Evolutionary conservation across 202 grass and related monocot genomes (phyloP), one percentile per base, ranked within the genome.

Genomic region (Digitaria exilis): DNA sequence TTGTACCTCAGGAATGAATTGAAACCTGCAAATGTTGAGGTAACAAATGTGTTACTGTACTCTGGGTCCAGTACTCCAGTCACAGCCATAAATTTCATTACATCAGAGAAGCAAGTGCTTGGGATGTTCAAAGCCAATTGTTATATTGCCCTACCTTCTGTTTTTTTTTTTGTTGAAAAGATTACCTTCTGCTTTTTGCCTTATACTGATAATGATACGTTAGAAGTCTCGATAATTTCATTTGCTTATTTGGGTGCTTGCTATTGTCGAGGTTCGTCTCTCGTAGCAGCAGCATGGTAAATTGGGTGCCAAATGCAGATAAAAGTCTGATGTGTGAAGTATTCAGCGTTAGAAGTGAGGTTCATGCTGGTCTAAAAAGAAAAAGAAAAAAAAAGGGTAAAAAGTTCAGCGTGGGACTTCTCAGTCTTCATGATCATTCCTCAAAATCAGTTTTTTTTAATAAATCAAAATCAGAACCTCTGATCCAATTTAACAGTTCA

Each of bases 1-100:
- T 76, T 69, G 85, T 54, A 29, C 19, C 2, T 24, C 77, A 52
- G 9, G 17, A 37, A 58, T 73, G 69, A 64, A 65, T 79, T 84
- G n/a, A n/a, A n/a, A 64, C 45, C 70, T 76, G 70, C 61, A 81
- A 69, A 31, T 69, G 37, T 71, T 51, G 13, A 50, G 52, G 29
- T 45, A 49, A 32, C 69, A 67, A 75, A 57, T 75, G 77, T 58
- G 9, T 64, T 74, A 25, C 12, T 66, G 60, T 68, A 28, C 69
- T 2, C 4, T 59, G 58, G 69, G 50, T 79, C 84, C 49, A n/a
- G n/a, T n/a, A n/a, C n/a, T n/a, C n/a, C n/a, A 49, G 35, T 0
- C 49, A 56, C 57, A 8, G 57, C 69, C 58, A 67, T 68, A 7
- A 86, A 45, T 54, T 84, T 68, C 49, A 45, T 54, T 19, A 58